Conservation (phyloP, 2,329 filamentous ascomycete genomes). For the Lomentospora prolificans region DNA sequence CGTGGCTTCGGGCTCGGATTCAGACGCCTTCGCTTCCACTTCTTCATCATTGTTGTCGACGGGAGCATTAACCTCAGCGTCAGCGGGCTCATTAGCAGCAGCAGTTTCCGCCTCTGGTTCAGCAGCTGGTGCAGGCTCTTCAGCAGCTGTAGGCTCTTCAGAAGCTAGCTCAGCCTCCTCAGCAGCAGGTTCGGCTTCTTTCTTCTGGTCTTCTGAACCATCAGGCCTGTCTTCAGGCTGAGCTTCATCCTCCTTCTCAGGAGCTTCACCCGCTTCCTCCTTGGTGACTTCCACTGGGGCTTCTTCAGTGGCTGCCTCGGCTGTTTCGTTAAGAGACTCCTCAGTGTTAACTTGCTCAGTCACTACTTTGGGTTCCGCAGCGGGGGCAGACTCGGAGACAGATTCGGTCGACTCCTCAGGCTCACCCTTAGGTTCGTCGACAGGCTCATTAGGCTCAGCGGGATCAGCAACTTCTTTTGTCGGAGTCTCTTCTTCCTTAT, state of each 20-base stretch:
- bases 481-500: conserved; percentile 8
- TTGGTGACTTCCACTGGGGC: neutral
- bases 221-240: neutral
- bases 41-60: no score
- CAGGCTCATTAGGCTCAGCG: conserved; percentile 12
- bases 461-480: conserved; percentile 6
- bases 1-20: neutral
- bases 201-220: neutral
- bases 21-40: neutral
- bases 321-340: neutral
- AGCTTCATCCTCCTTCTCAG: neutral
- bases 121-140: no score
- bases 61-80: neutral
- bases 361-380: neutral
- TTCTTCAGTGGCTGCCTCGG: neutral
- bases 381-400: neutral
- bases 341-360: neutral
- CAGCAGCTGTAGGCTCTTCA: neutral
- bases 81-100: neutral
- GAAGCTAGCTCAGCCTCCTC: no score
- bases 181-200: neutral
- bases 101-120: neutral
- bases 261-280: neutral
- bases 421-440: neutral
- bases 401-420: conserved; percentile 9